phyloP scores from a whole-genome alignment of 176 grass and related monocot genomes.

The Oryza meyeriana region DNA sequence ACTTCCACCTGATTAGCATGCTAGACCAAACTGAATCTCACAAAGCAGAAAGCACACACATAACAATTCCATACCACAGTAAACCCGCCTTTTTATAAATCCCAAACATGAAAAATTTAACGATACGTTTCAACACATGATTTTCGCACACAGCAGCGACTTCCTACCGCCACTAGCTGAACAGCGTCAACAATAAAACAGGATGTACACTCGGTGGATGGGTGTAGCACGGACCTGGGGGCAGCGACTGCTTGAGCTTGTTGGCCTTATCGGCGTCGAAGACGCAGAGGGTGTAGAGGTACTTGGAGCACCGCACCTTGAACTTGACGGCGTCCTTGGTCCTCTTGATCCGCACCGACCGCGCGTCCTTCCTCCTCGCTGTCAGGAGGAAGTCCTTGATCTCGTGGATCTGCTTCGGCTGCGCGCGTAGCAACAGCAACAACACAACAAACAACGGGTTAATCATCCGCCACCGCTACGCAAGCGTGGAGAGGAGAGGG shows the following conservation, averaged over 20 bases:
- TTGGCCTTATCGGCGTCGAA: conserved; percentile 83
- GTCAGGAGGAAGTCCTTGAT: conserved; percentile 93
- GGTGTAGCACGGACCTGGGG: conserved; percentile 40
- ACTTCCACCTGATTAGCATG: not conserved
- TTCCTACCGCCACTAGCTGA: not conserved
- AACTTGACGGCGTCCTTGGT: conserved; percentile 82
- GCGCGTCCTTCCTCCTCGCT: conserved; percentile 76
- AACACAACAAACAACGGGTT: not conserved
- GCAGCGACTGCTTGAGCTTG: conserved; percentile 87
- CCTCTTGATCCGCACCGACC: conserved; percentile 74
- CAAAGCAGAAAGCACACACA: not conserved
- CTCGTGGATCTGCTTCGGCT: conserved; percentile 92
- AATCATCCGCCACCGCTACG: not conserved
- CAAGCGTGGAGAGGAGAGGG: not conserved
- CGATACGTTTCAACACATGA: not conserved
- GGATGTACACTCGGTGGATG: not conserved
- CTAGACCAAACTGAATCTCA: not conserved
- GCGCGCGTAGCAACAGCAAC: not conserved
- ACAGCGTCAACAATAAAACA: not conserved
- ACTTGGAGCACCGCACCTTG: conserved; percentile 82
- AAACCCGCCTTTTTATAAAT: not conserved
- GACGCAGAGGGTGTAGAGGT: conserved; percentile 86
- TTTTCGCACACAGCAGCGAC: not conserved
- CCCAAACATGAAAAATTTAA: not conserved
- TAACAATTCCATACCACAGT: not conserved